A percentile compares a stretch with the other conserved stretches of the same genome.
phyloP scores from a whole-genome alignment of 176 grass and related monocot species.

The Oryza rufipogon region DNA sequence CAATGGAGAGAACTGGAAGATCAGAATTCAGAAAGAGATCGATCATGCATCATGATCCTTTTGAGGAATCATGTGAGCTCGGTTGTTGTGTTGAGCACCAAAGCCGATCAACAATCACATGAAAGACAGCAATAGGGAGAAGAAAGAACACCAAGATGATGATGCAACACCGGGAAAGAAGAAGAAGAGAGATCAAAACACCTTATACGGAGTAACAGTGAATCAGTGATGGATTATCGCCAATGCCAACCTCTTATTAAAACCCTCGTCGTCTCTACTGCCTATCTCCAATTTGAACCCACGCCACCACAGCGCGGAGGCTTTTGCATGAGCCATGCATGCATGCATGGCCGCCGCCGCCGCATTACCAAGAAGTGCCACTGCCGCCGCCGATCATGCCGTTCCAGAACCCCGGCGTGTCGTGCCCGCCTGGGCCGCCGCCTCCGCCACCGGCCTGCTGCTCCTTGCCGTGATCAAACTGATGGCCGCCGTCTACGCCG shows the following conservation, averaged over 20 bases:
- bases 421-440: conserved; percentile 3
- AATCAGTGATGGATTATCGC: conserved; percentile 13
- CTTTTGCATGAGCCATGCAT: conserved; percentile 49
- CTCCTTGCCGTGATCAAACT: conserved; percentile 58
- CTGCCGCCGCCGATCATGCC: conserved; percentile 60
- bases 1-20: conserved; percentile 13
- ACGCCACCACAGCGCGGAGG: neutral
- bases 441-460: conserved; percentile 31
- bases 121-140: conserved; percentile 7
- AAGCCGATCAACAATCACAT: conserved; percentile 44
- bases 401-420: conserved; percentile 62
- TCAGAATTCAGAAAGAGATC: conserved; percentile 9
- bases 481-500: conserved; percentile 34
- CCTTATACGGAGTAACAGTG: conserved; percentile 33
- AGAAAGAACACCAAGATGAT: conserved; percentile 41
- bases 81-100: conserved; percentile 46
- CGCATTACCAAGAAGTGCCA: conserved; percentile 68
- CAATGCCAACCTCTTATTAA: conserved; percentile 55
- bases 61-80: conserved; percentile 29
- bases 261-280: conserved; percentile 29
- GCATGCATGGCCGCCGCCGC: conserved; percentile 36
- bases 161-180: conserved; percentile 17
- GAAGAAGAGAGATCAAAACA: conserved; percentile 42
- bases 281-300: conserved; percentile 28
- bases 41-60: conserved; percentile 34